Base-by-base conservation (phyloP, 2,329 filamentous ascomycete species). In the Calonectria pseudoturangicola region DNA sequence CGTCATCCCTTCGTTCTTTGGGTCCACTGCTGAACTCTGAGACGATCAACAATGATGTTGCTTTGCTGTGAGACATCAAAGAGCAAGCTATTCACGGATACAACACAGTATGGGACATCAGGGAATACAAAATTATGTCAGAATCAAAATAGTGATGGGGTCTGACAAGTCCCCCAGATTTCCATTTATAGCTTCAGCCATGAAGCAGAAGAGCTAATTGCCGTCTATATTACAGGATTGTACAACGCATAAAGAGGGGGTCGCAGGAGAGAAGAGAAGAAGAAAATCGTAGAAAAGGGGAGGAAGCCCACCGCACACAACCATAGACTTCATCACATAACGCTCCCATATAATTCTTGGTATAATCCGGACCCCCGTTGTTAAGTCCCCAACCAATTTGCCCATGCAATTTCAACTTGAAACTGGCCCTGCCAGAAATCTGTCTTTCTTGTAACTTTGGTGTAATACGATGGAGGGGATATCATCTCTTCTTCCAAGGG, bases 401-500 rank as follows among this genome's bases (percentile, higher is more conserved):
- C 58, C 65, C 33, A 64, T 68, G 30, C 48, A 65, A 68, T 64
- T 68, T 30, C 41, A 60, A 65, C 56, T 48, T 64, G 64, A 47
- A 41, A 65, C 58, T 62, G 21, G 47, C 25, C 70, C 41, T 51
- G 41, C 48, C 54, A 51, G 30, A 68, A 21, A 25, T 58, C 60
- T 43, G 54, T 64, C 43, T 45, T 67, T 41, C 54, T 41, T 60
- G 54, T 33, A 48, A 65, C 28, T 36, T 56, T 63, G 65, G 25
- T 72, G 48, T 65, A 71, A 70, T 56, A 71, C 75, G 73, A 66
- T 70, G 41, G 76, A 80, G 74, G 73, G 78, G 76, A 80, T 80
- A 79, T 80, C 76, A 79, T 79, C 54, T 60, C 54, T 60, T 79
- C 76, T 79, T 80, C 74, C 76, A 71, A 60, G 65, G 69, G 60